Evolutionary conservation across 192 early-diverging fungal genomes (phyloP).

Genomic region (Gamsiella multidivaricata): DNA sequence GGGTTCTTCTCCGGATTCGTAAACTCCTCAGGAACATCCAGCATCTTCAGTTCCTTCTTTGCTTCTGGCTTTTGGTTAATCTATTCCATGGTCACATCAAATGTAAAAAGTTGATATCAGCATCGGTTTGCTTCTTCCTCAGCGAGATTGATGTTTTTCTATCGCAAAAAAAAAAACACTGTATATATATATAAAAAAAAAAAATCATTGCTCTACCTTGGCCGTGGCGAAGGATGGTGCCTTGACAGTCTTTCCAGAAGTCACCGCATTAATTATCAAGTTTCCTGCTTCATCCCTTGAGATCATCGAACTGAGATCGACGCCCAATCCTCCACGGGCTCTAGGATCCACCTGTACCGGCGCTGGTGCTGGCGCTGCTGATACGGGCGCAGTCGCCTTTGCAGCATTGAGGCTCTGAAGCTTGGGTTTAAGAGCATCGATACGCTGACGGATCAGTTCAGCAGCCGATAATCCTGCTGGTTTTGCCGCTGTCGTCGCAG

Average conservation of each 20-base stretch:
- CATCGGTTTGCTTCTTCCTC: too few relatives aligned
- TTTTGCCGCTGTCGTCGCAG: background rate
- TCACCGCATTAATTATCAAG: slow-evolving; percentile 41
- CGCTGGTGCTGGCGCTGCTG: slow-evolving; percentile 6
- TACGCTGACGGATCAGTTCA: slow-evolving; percentile 10
- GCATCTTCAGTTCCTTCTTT: slow-evolving; percentile 63
- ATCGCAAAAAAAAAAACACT: too few relatives aligned
- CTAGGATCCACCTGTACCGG: slow-evolving; percentile 14
- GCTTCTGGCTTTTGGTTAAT: slow-evolving; percentile 48
- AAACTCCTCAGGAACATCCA: slow-evolving; percentile 59
- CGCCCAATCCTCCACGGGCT: slow-evolving; percentile 29
- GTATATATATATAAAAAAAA: too few relatives aligned
- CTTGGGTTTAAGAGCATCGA: slow-evolving; percentile 19
- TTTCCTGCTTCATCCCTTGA: slow-evolving; percentile 48
- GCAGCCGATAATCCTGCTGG: background rate
- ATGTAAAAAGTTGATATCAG: slow-evolving; percentile 6
- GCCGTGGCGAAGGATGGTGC: slow-evolving; percentile 45
- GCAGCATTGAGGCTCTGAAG: slow-evolving; percentile 3
- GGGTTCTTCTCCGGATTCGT: slow-evolving; percentile 85
- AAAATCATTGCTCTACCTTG: slow-evolving; percentile 24
- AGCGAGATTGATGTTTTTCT: too few relatives aligned
- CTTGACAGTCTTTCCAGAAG: slow-evolving; percentile 20
- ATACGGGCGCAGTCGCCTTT: background rate
- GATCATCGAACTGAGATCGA: slow-evolving; percentile 36
- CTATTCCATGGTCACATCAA: slow-evolving; percentile 13